phyloP scores from a whole-genome alignment of 1,284 basidiomycete species.

The Cryptococcus hybrid region DNA sequence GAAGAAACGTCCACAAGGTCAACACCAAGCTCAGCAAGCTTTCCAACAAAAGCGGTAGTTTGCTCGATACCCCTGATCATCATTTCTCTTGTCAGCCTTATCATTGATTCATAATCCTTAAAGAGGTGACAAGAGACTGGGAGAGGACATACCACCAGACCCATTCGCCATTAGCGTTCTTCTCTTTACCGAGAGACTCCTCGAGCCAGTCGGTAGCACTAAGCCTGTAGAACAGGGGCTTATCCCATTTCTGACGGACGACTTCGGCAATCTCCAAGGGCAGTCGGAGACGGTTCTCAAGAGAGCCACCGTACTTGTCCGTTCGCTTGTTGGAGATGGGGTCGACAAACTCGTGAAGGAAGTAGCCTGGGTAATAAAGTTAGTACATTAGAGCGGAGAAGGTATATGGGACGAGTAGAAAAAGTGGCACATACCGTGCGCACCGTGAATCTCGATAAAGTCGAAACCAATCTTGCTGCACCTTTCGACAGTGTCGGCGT shows the following conservation, averaged over 20 bases:
- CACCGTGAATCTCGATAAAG: slow-evolving; percentile 75
- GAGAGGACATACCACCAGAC: slow-evolving; percentile 40
- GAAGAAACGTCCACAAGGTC: slow-evolving; percentile 70
- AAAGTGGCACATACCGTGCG: slow-evolving; percentile 54
- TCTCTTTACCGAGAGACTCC: slow-evolving; percentile 47
- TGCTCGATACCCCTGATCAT: slow-evolving; percentile 76
- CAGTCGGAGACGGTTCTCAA: slow-evolving; percentile 70
- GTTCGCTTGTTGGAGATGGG: slow-evolving; percentile 68
- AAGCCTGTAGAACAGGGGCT: slow-evolving; percentile 71
- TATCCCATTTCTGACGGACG: slow-evolving; percentile 61
- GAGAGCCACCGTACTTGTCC: slow-evolving; percentile 69
- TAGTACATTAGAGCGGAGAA: too few relatives aligned
- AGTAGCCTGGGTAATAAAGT: slow-evolving; percentile 1
- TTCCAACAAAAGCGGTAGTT: slow-evolving; percentile 60
- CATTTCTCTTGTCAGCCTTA: background rate
- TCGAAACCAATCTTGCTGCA: slow-evolving; percentile 67
- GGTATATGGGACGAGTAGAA: too few relatives aligned
- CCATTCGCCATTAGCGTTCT: slow-evolving; percentile 53
- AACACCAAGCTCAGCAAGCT: slow-evolving; percentile 62
- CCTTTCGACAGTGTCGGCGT: slow-evolving; percentile 59
- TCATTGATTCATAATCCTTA: background rate
- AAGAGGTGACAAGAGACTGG: background rate
- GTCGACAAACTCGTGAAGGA: slow-evolving; percentile 57
- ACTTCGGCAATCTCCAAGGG: slow-evolving; percentile 60
- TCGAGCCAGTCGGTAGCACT: slow-evolving; percentile 77